Base-by-base conservation (phyloP, 768 basidiomycete species). In the Boletus sp. region DNA sequence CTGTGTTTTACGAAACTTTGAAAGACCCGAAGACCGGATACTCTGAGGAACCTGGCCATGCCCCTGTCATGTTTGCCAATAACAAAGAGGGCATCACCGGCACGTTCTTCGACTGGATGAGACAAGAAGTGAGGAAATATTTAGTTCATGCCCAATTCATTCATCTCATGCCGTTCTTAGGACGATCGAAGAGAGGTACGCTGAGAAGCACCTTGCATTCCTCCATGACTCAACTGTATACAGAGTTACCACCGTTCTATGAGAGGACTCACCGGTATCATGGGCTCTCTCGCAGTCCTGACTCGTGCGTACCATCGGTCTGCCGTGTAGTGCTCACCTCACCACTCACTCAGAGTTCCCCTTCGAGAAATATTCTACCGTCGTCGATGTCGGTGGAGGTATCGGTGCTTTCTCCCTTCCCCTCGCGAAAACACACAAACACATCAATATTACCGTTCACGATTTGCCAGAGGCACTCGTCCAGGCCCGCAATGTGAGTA, bases 351-450 rank as follows among this genome's bases (percentile, higher is more conserved):
- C 24, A 75, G 75, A 60, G 1, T 75, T 66, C 51, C 71, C 76
- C 7, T 76, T 75, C 48, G 56, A 54, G 10, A 60, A 60, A 28
- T 64, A 65, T 46, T 65, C 71, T 0, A 66, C 65, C 7, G 53
- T 75, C 8, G 71, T 74, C 24, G 75, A 76, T 48, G 64, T 76
- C 4, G 75, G 73, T 10, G 74, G 74, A 42, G 67, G 74, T 7
- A 64, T 72, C 17, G 75, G 75, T 9, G 58, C 66, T 11, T 66
- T 69, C 32, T 63, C 70, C 20, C 52, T 77, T 15, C 64, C 67
- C 3, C 64, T 77, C 3, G 64, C 63, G 3, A 65, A 67, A 32
- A 63, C 28, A 20, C 59, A 71, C 51, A 66, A 71, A 18, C 50
- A 72, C 24, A n/a, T 76, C n/a, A 63, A 66, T 39, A 58, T 75